A percentile compares a stretch with the other conserved stretches of the same genome.
Conservation (phyloP, 1,284 basidiomycete genomes). For the Microbotryum lychnidis-dioicae region DNA sequence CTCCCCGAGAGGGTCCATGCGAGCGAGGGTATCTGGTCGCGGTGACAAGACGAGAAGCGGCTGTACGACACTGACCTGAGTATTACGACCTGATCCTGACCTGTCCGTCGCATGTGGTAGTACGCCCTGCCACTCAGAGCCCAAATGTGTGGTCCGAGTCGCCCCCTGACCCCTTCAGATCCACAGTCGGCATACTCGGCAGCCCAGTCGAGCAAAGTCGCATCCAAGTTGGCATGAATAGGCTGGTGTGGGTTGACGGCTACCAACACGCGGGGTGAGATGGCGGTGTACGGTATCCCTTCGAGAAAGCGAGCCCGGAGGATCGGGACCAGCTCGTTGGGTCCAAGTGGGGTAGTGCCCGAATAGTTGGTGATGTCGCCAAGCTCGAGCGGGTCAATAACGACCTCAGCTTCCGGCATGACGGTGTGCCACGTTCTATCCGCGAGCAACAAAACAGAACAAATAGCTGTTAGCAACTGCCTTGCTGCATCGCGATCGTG, state of each 20-base stretch:
- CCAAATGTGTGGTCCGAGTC: slow-evolving; percentile 72
- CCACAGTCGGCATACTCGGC: slow-evolving; percentile 56
- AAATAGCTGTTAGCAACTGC: too few relatives aligned
- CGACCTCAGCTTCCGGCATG: slow-evolving; percentile 7
- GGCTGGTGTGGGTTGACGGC: slow-evolving; percentile 85
- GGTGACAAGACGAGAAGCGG: too few relatives aligned
- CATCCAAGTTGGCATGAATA: slow-evolving; percentile 68
- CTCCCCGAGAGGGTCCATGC: neutral
- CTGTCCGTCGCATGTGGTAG: slow-evolving; percentile 90
- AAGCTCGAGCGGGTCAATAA: slow-evolving; percentile 24
- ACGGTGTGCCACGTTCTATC: too few relatives aligned
- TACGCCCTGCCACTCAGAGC: slow-evolving; percentile 82
- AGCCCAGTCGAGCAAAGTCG: slow-evolving; percentile 71
- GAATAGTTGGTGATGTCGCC: slow-evolving; percentile 23
- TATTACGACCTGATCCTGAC: slow-evolving; percentile 83
- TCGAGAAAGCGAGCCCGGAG: slow-evolving; percentile 23
- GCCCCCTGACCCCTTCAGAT: slow-evolving; percentile 46
- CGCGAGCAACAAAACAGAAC: too few relatives aligned
- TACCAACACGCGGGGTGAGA: slow-evolving; percentile 47
- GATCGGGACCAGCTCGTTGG: slow-evolving; percentile 26
- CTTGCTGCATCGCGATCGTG: too few relatives aligned
- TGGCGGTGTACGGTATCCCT: slow-evolving; percentile 23
- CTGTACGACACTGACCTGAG: slow-evolving; percentile 55
- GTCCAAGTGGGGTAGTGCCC: slow-evolving; percentile 10
- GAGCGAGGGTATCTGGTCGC: neutral